Evolutionary conservation across 345 rosid genomes (phyloP).

Genomic region (Combretum micranthum): DNA sequence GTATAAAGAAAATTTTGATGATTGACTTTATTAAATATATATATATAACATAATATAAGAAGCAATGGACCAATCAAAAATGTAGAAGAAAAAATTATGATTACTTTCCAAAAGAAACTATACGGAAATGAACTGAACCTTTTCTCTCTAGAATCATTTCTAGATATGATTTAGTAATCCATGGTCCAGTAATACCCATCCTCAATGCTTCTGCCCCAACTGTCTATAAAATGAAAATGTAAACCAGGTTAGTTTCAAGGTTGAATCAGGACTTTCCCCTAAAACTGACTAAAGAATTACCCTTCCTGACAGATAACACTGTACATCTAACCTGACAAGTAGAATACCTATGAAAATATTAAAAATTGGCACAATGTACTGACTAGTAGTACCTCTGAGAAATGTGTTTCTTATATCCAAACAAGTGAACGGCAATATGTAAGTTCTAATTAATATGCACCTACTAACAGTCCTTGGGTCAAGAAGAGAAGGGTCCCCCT

Average conservation of each 20-base stretch:
- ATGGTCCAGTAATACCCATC: constrained; percentile 72
- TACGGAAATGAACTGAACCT: constrained; percentile 38
- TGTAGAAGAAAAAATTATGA: constrained; percentile 2
- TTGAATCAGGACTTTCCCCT: neutral
- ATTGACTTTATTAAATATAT: neutral
- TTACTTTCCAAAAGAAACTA: constrained; percentile 7
- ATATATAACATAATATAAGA: neutral
- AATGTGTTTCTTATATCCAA: too few species aligned
- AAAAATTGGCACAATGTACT: too few species aligned
- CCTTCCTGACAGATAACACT: too few species aligned
- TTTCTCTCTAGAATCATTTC: constrained; percentile 92
- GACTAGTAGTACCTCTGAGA: too few species aligned
- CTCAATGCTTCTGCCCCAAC: constrained; percentile 91
- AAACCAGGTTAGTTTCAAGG: constrained; percentile 11
- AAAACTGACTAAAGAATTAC: neutral
- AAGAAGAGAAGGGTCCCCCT: too few species aligned
- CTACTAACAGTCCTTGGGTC: too few species aligned
- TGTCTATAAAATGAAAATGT: constrained; percentile 40
- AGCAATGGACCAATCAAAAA: neutral
- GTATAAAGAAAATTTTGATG: constrained; percentile 7
- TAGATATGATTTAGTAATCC: constrained; percentile 96
- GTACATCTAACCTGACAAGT: too few species aligned
- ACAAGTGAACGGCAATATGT: too few species aligned
- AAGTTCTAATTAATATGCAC: too few species aligned
- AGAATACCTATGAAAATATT: too few species aligned